Evolutionary conservation across 164 flowering plant genomes (phyloP).

Genomic region (Brasenia schreberi): DNA sequence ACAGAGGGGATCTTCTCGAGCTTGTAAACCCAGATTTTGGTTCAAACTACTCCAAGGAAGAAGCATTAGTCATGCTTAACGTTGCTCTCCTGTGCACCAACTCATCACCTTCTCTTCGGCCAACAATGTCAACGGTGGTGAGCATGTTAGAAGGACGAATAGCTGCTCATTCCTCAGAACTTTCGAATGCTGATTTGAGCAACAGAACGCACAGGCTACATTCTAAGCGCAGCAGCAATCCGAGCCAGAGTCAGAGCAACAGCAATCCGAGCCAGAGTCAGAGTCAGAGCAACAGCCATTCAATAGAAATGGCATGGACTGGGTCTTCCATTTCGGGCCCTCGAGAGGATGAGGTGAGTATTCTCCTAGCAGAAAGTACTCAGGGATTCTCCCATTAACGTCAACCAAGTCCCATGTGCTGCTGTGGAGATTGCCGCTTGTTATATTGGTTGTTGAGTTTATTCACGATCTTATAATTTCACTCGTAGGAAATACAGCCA

Average conservation of each 20-base stretch:
- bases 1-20: slow-evolving; percentile 17
- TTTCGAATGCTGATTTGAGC: slow-evolving; percentile 3
- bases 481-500: too few relatives aligned
- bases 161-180: slow-evolving; percentile 4
- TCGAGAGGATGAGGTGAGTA: not conserved
- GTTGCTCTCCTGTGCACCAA: slow-evolving; percentile 21
- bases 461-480: too few relatives aligned
- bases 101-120: slow-evolving; percentile 18
- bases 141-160: slow-evolving; percentile 23
- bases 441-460: too few relatives aligned
- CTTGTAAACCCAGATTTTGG: slow-evolving; percentile 18
- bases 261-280: not conserved
- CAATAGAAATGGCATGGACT: not conserved
- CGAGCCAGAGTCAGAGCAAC: not conserved
- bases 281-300: too few relatives aligned
- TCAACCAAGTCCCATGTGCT: not conserved
- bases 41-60: slow-evolving; percentile 8
- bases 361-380: not conserved
- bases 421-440: too few relatives aligned
- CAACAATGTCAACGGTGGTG: slow-evolving; percentile 20
- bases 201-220: not conserved
- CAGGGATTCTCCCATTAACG: not conserved
- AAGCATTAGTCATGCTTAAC: slow-evolving; percentile 12
- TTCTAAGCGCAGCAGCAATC: not conserved
- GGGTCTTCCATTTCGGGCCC: not conserved